Evolutionary conservation across 495 filamentous ascomycete species (phyloP).

Genomic region (Aspergillus ostianus): DNA sequence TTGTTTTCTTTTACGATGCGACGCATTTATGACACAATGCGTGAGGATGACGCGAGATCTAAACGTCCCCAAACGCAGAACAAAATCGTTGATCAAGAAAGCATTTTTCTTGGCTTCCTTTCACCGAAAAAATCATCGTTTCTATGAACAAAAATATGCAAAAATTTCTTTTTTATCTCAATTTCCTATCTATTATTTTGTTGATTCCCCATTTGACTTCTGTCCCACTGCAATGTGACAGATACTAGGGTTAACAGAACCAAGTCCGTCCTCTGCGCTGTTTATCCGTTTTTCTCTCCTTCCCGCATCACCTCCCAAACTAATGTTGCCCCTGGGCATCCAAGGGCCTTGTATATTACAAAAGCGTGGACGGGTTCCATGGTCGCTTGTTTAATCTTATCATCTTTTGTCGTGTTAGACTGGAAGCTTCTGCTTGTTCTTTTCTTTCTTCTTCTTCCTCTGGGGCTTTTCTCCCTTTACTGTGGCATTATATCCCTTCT

Average conservation of each 20-base stretch:
- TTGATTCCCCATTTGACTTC: conserved; percentile 1
- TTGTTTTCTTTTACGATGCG: conserved; percentile 33
- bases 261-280: background rate
- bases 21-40: conserved; percentile 24
- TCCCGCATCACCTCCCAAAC: background rate
- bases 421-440: conserved; percentile 5
- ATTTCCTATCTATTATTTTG: conserved; percentile 8
- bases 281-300: background rate
- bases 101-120: background rate
- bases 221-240: background rate
- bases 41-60: conserved; percentile 1
- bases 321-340: background rate
- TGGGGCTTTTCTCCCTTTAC: background rate
- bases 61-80: no score
- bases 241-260: conserved; percentile 6
- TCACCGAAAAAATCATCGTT: background rate
- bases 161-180: background rate
- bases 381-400: conserved; percentile 18
- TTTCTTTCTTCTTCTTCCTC: conserved; percentile 9
- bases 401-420: conserved; percentile 10
- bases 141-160: background rate
- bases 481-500: background rate
- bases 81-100: no score
- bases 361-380: conserved; percentile 42
- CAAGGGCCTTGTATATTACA: conserved; percentile 39